Conservation (phyloP, 148 eudicot genomes). For the Dianthus caryophyllus region DNA sequence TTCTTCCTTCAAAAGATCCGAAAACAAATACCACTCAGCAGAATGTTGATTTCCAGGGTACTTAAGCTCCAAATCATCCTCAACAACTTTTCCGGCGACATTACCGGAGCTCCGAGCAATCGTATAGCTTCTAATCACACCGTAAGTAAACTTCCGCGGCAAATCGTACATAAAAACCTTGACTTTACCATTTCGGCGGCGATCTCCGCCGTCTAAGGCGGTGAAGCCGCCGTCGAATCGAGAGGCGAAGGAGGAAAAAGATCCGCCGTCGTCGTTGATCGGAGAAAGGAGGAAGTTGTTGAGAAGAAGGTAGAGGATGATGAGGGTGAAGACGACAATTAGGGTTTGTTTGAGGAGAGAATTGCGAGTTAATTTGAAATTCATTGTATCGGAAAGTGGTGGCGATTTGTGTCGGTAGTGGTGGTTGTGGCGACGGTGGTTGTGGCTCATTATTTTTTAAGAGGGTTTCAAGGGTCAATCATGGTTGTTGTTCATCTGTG, state of each 20-base stretch:
- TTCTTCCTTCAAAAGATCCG: conserved; percentile 34
- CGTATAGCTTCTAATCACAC: conserved; percentile 78
- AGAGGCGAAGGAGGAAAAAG: conserved; percentile 6
- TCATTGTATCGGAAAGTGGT: background rate
- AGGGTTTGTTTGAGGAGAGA: conserved; percentile 37
- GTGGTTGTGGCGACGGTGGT: conserved; percentile 19
- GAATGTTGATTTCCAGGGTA: conserved; percentile 93
- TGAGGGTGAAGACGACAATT: conserved; percentile 21
- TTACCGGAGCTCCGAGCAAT: conserved; percentile 23
- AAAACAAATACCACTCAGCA: conserved; percentile 83
- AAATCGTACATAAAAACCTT: conserved; percentile 74
- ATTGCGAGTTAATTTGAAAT: conserved; percentile 12
- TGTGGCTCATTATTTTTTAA: conserved; percentile 22
- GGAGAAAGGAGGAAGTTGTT: conserved; percentile 21
- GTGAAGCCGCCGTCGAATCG: background rate
- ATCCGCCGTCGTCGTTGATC: background rate
- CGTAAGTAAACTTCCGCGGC: conserved; percentile 71
- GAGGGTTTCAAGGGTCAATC: too few relatives aligned
- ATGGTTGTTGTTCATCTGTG: too few relatives aligned
- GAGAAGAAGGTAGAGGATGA: conserved; percentile 24
- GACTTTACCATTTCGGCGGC: conserved; percentile 18
- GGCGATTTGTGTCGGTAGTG: conserved; percentile 14
- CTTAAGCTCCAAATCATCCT: conserved; percentile 36
- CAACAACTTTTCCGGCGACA: conserved; percentile 32
- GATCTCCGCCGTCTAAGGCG: background rate